These are phyloP conservation scores for Pochonia chlamydosporia DNA, from an alignment of 2,329 filamentous ascomycete species.

Conservation along the genomic window DNA sequence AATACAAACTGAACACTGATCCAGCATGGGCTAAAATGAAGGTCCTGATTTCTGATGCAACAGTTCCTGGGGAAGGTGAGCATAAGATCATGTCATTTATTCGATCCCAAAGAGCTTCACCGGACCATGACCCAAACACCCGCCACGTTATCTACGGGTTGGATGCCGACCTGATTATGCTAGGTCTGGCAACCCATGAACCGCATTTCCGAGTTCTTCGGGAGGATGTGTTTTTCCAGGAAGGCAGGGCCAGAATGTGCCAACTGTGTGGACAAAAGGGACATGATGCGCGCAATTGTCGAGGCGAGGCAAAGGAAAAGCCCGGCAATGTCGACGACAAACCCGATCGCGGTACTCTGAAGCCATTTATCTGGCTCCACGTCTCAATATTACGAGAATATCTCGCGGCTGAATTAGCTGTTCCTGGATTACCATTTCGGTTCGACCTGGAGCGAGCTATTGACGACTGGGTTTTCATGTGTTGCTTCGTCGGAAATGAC, in stretches of 20 bases:
- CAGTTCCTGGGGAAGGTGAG: slow-evolving; percentile 94
- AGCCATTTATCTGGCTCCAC: slow-evolving; percentile 98
- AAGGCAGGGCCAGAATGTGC: slow-evolving; percentile 76
- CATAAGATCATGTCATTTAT: slow-evolving; percentile 99
- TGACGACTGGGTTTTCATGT: slow-evolving; percentile 99
- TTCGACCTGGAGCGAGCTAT: slow-evolving; percentile 92
- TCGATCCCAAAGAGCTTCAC: slow-evolving; percentile 82
- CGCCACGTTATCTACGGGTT: slow-evolving; percentile 97
- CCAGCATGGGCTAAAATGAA: slow-evolving; percentile 94
- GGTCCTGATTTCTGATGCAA: slow-evolving; percentile 97
- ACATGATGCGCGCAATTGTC: slow-evolving; percentile 82
- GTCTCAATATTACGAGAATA: slow-evolving; percentile 91
- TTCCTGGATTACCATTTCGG: slow-evolving; percentile 75
- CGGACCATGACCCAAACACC: slow-evolving; percentile 92
- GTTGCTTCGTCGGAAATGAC: slow-evolving; percentile 98
- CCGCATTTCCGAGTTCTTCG: slow-evolving; percentile 93
- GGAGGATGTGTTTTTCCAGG: slow-evolving; percentile 93
- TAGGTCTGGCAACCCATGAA: slow-evolving; percentile 94
- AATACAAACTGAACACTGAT: slow-evolving; percentile 96
- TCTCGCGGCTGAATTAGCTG: slow-evolving; percentile 79
- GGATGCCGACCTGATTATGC: slow-evolving; percentile 97
- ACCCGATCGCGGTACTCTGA: slow-evolving; percentile 61
- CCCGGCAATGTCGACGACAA: slow-evolving; percentile 78
- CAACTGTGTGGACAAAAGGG: slow-evolving; percentile 87
- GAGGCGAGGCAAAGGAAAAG: slow-evolving; percentile 71